phyloP scores from a whole-genome alignment of 495 filamentous ascomycete genomes.

The Aspergillus heteromorphus region DNA sequence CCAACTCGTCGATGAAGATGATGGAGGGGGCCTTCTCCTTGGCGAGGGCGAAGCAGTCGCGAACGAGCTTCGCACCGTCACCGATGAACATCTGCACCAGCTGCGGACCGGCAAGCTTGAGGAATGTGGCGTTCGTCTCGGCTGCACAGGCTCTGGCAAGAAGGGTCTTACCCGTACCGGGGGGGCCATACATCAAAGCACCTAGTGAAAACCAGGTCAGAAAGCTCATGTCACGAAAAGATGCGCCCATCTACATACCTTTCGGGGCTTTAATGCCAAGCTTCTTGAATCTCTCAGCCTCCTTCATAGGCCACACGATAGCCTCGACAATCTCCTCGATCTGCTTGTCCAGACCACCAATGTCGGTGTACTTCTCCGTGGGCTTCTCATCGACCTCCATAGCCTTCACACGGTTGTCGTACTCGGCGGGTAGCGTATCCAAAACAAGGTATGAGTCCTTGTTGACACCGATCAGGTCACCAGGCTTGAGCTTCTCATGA shows the following conservation, averaged over 20 bases:
- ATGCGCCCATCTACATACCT: slow-evolving; percentile 50
- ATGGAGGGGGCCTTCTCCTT: slow-evolving; percentile 98
- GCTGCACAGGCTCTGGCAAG: slow-evolving; percentile 95
- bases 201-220: slow-evolving; percentile 47
- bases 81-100: slow-evolving; percentile 99
- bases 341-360: slow-evolving; percentile 96
- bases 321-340: slow-evolving; percentile 99
- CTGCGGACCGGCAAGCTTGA: slow-evolving; percentile 96
- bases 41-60: slow-evolving; percentile 93
- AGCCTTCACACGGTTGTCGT: slow-evolving; percentile 97
- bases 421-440: slow-evolving; percentile 97
- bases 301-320: slow-evolving; percentile 99
- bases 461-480: slow-evolving; percentile 96
- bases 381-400: slow-evolving; percentile 99
- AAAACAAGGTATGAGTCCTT: slow-evolving; percentile 99
- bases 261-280: slow-evolving; percentile 99
- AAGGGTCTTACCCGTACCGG: slow-evolving; percentile 93
- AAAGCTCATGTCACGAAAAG: background rate
- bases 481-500: slow-evolving; percentile 85
- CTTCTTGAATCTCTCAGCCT: slow-evolving; percentile 97
- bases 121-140: slow-evolving; percentile 97
- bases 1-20: slow-evolving; percentile 99
- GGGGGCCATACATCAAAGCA: slow-evolving; percentile 97
- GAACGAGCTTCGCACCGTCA: slow-evolving; percentile 95
- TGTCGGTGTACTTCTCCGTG: slow-evolving; percentile 97